phyloP scores from a whole-genome alignment of 2,329 filamentous ascomycete species.

The Exutisphaerella laricina region DNA sequence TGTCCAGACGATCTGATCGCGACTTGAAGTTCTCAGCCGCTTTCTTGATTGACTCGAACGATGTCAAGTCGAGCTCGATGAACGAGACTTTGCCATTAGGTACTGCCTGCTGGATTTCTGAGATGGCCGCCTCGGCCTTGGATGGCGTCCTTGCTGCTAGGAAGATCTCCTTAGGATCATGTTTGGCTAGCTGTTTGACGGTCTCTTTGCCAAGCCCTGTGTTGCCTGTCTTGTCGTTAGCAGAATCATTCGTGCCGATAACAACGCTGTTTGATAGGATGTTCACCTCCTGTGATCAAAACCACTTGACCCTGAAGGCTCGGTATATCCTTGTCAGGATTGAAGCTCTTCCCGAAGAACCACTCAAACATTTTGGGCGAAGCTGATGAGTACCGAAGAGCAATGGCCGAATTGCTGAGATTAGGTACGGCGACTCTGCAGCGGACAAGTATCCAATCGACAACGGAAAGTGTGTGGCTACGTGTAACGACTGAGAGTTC shows the following conservation, averaged over 20 bases:
- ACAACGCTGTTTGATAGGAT: too few species aligned
- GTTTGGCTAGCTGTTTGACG: constrained; percentile 41
- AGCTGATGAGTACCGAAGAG: neutral
- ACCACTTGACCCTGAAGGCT: constrained; percentile 31
- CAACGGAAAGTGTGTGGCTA: too few species aligned
- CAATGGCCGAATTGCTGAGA: too few species aligned
- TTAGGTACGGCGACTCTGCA: too few species aligned
- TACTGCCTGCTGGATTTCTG: constrained; percentile 34
- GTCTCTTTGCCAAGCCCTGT: constrained; percentile 46
- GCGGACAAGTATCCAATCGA: too few species aligned
- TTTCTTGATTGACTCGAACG: constrained; percentile 46
- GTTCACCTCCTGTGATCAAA: constrained; percentile 26
- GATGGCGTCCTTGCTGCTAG: constrained; percentile 42
- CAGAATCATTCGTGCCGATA: neutral
- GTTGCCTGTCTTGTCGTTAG: constrained; percentile 31
- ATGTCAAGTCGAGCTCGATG: constrained; percentile 47
- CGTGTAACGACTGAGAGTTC: too few species aligned
- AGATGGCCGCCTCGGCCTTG: constrained; percentile 40
- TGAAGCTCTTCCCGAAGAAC: constrained; percentile 23
- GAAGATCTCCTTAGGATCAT: constrained; percentile 44
- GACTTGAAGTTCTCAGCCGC: constrained; percentile 38
- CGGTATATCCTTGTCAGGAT: constrained; percentile 31
- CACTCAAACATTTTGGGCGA: constrained; percentile 14
- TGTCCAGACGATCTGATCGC: constrained; percentile 36
- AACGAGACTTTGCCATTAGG: constrained; percentile 39